Conservation (phyloP, 257 asterid species). For the Petunia secreta region DNA sequence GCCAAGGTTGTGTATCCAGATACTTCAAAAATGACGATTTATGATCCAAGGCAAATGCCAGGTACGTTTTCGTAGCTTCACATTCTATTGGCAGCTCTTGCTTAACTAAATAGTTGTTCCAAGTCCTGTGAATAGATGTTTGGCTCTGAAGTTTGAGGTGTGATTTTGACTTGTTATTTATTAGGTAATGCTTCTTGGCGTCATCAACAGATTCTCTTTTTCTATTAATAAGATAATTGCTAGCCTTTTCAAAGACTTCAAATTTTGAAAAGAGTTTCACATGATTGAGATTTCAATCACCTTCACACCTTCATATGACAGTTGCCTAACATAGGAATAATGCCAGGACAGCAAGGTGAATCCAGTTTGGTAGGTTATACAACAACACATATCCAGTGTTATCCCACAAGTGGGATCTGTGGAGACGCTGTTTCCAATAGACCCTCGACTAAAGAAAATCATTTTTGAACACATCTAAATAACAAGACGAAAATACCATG, state of each 20-base stretch:
- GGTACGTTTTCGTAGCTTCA: slow-evolving; percentile 46
- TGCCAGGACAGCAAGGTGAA: too few species aligned
- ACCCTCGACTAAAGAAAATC: too few species aligned
- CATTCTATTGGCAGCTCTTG: slow-evolving; percentile 1
- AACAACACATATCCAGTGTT: too few species aligned
- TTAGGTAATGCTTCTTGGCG: neutral
- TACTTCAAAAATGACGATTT: slow-evolving; percentile 70
- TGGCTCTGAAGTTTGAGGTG: slow-evolving; percentile 15
- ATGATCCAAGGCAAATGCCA: slow-evolving; percentile 64
- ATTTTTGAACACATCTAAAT: too few species aligned
- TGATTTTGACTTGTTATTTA: neutral
- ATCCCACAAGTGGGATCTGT: too few species aligned
- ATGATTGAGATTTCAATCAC: neutral
- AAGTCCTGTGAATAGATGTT: neutral
- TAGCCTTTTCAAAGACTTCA: neutral
- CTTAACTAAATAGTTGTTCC: neutral
- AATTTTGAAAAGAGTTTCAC: slow-evolving; percentile 15
- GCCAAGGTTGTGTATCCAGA: slow-evolving; percentile 81
- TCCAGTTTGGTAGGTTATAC: too few species aligned
- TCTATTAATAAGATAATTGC: neutral
- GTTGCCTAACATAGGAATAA: neutral
- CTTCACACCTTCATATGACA: neutral
- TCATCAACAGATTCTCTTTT: neutral
- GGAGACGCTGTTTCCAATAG: too few species aligned
- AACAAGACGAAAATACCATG: too few species aligned